Conservation (phyloP, 2,329 filamentous ascomycete species). For the Calonectria pteridis region DNA sequence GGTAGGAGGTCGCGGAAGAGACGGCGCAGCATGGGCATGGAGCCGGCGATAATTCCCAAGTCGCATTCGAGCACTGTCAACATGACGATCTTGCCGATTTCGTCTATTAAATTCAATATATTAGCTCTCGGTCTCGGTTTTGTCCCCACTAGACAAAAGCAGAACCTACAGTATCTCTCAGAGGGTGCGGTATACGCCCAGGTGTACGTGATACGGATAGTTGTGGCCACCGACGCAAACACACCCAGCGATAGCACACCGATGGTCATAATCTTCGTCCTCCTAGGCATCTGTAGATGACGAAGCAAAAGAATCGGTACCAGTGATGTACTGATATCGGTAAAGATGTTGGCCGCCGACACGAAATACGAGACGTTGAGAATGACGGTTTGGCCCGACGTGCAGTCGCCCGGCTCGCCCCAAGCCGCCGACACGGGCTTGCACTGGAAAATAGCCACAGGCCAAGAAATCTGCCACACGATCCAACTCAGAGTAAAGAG, state of each 20-base stretch:
- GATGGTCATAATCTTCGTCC: conserved; percentile 30
- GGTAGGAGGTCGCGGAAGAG: conserved; percentile 33
- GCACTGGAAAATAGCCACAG: conserved; percentile 39
- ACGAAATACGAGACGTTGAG: conserved; percentile 33
- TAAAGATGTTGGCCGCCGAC: conserved; percentile 34
- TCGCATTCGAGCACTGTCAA: conserved; percentile 42
- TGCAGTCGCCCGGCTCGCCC: conserved; percentile 32
- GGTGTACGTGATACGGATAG: conserved; percentile 33
- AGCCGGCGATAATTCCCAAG: conserved; percentile 42
- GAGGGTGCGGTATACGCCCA: conserved; percentile 28
- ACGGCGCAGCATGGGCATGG: conserved; percentile 40
- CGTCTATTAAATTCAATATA: conserved; percentile 15
- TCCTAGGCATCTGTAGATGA: conserved; percentile 31
- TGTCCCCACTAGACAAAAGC: neutral
- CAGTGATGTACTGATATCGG: conserved; percentile 26
- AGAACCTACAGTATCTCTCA: conserved; percentile 20
- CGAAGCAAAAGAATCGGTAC: conserved; percentile 29
- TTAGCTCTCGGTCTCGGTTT: neutral
- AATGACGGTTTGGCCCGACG: conserved; percentile 29
- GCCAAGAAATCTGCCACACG: conserved; percentile 35
- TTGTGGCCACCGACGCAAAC: conserved; percentile 35
- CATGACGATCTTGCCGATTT: conserved; percentile 38
- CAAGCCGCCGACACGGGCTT: conserved; percentile 35
- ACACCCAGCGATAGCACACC: conserved; percentile 30
- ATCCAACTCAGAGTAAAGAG: conserved; percentile 31